Base-by-base conservation (phyloP, 2,329 filamentous ascomycete genomes). In the Neonectria magnoliae region DNA sequence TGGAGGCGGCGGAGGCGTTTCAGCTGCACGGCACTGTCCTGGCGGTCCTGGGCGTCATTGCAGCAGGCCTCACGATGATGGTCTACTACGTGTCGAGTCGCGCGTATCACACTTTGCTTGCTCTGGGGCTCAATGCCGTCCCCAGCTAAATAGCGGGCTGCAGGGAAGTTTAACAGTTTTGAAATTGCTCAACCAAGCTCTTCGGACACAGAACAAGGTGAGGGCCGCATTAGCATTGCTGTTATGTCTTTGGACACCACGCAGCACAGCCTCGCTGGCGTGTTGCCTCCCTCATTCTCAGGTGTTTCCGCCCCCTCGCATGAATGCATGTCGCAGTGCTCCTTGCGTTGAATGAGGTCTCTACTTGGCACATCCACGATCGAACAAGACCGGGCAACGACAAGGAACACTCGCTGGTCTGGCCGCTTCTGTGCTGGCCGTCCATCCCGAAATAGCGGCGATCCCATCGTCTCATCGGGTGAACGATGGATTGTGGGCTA, bases 1-100 rank as follows among this genome's bases (percentile, higher is more conserved):
- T 89, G 81, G 87, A 92, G 75, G 82, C 89, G 16, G 82, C 81
- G 3, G 88, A 91, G 72, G 90, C 90, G 3, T 88, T 92, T 67
- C 84, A 86, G 74, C 81, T 91, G 75, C 83, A 87, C 25, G 78
- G 81, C 11, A 79, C 79, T 20, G 83, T 91, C n/a, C 77, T 90
- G 25, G 73, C 84, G 4, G 80, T 77, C 2, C 73, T 91, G 71
- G 79, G 79, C 9, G 72, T 82, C 18, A 33, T 66, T n/a, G 54
- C 61, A 16, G 64, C 57, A 13, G 60, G 68, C 8, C 65, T 45
- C 4, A 54, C 60, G n/a, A 60, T 57, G 16, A 57, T 66, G 11
- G 33, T 64, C 20, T 71, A 55, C 69, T 68, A 65, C 57, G 50
- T 66, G 25, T 64, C 59, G 18, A 67, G 62, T 33, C 64, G 68